Evolutionary conservation across 192 early-diverging fungal genomes (phyloP).

Genomic region (Spinellus fusiger): DNA sequence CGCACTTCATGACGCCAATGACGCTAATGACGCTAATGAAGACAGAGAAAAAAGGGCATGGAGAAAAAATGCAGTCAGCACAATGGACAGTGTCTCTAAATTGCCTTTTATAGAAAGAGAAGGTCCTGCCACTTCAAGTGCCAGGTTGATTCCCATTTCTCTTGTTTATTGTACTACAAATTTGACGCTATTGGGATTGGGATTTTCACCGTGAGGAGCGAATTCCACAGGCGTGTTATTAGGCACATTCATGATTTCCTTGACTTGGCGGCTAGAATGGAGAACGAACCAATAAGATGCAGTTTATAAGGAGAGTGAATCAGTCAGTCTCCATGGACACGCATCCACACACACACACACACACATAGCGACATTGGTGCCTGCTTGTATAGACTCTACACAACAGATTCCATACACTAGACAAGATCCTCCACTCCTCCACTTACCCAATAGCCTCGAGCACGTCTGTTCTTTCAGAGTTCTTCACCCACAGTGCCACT

Average conservation of each 20-base stretch:
- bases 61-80: no score
- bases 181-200: no score
- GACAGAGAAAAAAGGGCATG: no score
- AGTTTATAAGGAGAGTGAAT: neutral
- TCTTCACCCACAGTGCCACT: constrained; percentile 81
- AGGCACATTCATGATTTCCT: constrained; percentile 13
- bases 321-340: no score
- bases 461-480: constrained; percentile 43
- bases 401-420: neutral
- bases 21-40: no score
- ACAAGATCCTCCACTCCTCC: neutral
- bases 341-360: neutral
- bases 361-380: neutral
- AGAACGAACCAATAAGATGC: neutral
- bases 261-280: constrained; percentile 13
- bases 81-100: no score
- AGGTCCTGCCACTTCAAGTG: no score
- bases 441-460: constrained; percentile 50
- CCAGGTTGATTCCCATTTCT: no score
- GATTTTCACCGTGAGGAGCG: constrained; percentile 25
- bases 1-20: no score
- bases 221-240: constrained; percentile 14
- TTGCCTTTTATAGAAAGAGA: no score
- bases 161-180: no score
- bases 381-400: neutral